phyloP scores from a whole-genome alignment of 352 stramenopile genomes.

The Globisporangium apiculatum region DNA sequence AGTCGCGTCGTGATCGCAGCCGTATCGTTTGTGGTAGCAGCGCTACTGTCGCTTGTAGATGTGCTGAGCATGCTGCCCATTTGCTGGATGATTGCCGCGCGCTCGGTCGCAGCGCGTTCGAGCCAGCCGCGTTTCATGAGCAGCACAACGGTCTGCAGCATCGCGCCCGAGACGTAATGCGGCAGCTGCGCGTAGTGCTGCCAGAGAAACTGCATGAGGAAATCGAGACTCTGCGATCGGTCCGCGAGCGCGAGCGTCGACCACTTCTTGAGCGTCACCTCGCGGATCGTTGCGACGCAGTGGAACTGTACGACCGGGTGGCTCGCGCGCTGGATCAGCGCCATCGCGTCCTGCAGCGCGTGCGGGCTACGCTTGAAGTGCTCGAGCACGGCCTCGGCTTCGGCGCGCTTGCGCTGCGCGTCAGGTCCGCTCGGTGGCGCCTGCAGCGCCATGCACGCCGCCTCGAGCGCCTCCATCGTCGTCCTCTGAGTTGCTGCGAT shows the following conservation, averaged over 20 bases:
- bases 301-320: slow-evolving; percentile 74
- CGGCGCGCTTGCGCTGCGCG: slow-evolving; percentile 39
- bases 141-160: slow-evolving; percentile 68
- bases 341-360: slow-evolving; percentile 53
- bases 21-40: background rate
- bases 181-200: slow-evolving; percentile 40
- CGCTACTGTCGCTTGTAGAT: background rate
- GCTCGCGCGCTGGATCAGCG: slow-evolving; percentile 30
- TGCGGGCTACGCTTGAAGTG: slow-evolving; percentile 79
- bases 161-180: slow-evolving; percentile 47
- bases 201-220: slow-evolving; percentile 78
- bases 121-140: slow-evolving; percentile 82
- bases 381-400: slow-evolving; percentile 58
- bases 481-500: background rate
- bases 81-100: slow-evolving; percentile 51
- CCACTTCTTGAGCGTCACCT: slow-evolving; percentile 71
- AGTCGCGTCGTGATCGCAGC: slow-evolving; percentile 33
- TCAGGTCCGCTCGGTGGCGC: slow-evolving; percentile 44
- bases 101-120: slow-evolving; percentile 45
- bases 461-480: slow-evolving; percentile 54
- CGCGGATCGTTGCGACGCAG: slow-evolving; percentile 66
- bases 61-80: slow-evolving; percentile 59
- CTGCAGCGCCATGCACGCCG: slow-evolving; percentile 62
- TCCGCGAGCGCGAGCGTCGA: slow-evolving; percentile 35
- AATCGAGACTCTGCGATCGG: slow-evolving; percentile 50